These are phyloP conservation scores for Lepidium sativum DNA, from an alignment of 345 rosid genomes.

Conservation along the genomic window DNA sequence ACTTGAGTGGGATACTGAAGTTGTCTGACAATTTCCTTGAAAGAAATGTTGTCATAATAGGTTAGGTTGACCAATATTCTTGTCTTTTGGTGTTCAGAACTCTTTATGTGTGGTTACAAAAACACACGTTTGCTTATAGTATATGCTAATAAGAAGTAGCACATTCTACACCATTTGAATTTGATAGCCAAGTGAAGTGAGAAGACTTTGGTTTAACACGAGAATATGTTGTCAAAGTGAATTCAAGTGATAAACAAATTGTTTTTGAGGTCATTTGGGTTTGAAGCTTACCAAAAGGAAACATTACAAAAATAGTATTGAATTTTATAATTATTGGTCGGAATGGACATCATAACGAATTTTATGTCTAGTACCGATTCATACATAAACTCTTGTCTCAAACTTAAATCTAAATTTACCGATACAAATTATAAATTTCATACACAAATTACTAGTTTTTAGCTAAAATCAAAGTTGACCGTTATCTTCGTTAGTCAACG, in stretches of 20 bases:
- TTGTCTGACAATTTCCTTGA: neutral
- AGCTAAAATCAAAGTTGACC: too few relatives aligned
- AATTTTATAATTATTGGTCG: neutral
- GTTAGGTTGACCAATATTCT: neutral
- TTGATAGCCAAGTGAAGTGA: neutral
- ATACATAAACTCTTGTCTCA: too few relatives aligned
- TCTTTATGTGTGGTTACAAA: neutral
- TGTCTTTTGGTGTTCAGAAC: neutral
- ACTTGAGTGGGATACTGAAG: neutral
- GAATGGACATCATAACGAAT: too few relatives aligned
- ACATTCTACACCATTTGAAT: neutral
- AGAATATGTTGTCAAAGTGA: neutral
- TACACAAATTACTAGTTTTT: too few relatives aligned
- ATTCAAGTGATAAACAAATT: neutral
- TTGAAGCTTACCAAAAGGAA: constrained; percentile 43
- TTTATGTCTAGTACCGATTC: too few relatives aligned
- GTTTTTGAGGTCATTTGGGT: constrained; percentile 55
- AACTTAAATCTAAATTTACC: too few relatives aligned
- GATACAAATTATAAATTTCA: too few relatives aligned
- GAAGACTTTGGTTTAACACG: neutral
- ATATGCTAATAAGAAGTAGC: neutral
- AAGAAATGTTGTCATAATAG: neutral
- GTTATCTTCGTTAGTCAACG: too few relatives aligned
- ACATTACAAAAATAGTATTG: neutral
- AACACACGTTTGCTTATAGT: neutral